Base-by-base conservation (phyloP, 345 rosid genomes). In the Acer campestre region DNA sequence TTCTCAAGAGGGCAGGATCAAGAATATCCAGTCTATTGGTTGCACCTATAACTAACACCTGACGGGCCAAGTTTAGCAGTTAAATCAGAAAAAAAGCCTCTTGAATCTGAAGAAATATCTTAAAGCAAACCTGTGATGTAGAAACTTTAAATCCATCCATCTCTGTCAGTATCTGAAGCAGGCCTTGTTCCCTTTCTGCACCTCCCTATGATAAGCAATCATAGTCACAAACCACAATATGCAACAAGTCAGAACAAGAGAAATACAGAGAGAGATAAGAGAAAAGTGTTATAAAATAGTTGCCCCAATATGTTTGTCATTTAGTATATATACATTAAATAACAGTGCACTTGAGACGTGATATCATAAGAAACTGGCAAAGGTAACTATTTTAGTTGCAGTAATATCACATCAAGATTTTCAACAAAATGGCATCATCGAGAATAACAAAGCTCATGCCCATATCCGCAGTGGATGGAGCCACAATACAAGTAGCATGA, bases 111-210 rank as follows among this genome's bases (percentile, higher is more conserved):
- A 35, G 59, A 64, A 80, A 65, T 44, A 59, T 18, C 25, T 68
- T 48, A 58, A 79, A 75, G 78, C 79, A 82, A 78, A 93, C 99
- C 89, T 95, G 97, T 67, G 98, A 89, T 72, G 97, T 92, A 46
- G 89, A 86, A 77, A 89, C 97, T 88, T 90, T 92, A 78, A 95
- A 95, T 82, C 99, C 99, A 86, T 95, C 99, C 97, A 95, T 88
- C 87, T 95, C 99, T 12, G 98, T 95, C 78, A 95, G 80, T 84
- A 95, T 90, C 87, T 95, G 99, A 87, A 95, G 99, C 70, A 95
- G 85, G 65, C 99, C 99, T 82, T 95, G 99, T 80, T 95, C 99
- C 85, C 99, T 86, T 83, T 95, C 99, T 29, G 99, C 98, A 80
- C 99, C 98, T 83, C 99, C 98, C 99, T 95, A 74, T 73, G 78